phyloP scores from a whole-genome alignment of 371 early-diverging fungal species.

The Syncephalis plumigaleata region DNA sequence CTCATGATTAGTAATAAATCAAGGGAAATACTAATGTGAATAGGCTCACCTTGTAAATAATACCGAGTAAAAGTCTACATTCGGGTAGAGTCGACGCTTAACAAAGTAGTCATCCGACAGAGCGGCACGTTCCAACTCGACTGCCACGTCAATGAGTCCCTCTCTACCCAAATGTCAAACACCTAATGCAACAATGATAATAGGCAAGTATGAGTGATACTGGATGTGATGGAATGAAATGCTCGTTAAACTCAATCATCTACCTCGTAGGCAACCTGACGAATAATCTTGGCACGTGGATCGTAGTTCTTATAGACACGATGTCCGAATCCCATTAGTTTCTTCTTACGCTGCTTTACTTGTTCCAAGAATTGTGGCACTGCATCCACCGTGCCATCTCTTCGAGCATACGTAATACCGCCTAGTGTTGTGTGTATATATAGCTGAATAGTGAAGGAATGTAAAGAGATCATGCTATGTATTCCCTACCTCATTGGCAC shows the following conservation, averaged over 20 bases:
- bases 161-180: conserved; percentile 36
- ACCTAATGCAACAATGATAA: conserved; percentile 4
- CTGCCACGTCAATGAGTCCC: conserved; percentile 32
- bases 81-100: conserved; percentile 32
- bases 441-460: too few species aligned
- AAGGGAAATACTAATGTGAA: too few species aligned
- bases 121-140: conserved; percentile 25
- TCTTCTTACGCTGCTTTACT: conserved; percentile 29
- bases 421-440: conserved; percentile 8
- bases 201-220: neutral
- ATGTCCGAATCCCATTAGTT: conserved; percentile 36
- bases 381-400: conserved; percentile 25
- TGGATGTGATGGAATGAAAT: neutral
- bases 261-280: conserved; percentile 28
- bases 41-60: conserved; percentile 14
- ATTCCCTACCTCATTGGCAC: conserved; percentile 20
- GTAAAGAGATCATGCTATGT: conserved; percentile 12
- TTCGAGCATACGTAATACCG: conserved; percentile 34
- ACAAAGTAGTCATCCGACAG: conserved; percentile 31
- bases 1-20: too few species aligned
- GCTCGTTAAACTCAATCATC: neutral
- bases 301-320: conserved; percentile 34
- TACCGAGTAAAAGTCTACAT: conserved; percentile 37
- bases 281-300: conserved; percentile 28
- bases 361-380: conserved; percentile 23